phyloP scores from a whole-genome alignment of 2,329 filamentous ascomycete genomes.

The Colletotrichum brevisporum region DNA sequence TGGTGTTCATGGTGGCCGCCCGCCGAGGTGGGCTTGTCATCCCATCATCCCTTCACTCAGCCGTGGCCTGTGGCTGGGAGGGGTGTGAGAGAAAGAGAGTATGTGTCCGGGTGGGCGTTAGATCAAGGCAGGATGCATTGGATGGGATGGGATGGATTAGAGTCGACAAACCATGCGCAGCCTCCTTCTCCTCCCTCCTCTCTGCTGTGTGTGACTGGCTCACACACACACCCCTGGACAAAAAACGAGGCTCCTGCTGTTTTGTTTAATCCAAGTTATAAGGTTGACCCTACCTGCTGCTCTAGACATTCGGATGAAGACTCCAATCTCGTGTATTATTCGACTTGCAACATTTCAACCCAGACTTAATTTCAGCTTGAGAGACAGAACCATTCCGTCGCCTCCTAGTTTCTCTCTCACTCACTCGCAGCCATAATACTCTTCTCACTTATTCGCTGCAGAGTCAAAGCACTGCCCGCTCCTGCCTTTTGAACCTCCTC shows the following conservation, averaged over 20 bases:
- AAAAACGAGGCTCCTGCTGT: too few relatives aligned
- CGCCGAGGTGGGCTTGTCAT: slow-evolving; percentile 18
- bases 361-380: slow-evolving; percentile 7
- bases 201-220: not conserved
- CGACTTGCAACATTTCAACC: not conserved
- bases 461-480: not conserved
- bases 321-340: slow-evolving; percentile 20
- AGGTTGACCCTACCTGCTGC: slow-evolving; percentile 35
- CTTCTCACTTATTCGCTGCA: not conserved
- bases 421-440: not conserved
- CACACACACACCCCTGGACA: too few relatives aligned
- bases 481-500: not conserved
- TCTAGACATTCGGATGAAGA: slow-evolving; percentile 18
- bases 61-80: slow-evolving; percentile 29
- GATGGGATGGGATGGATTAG: slow-evolving; percentile 25
- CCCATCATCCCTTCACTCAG: slow-evolving; percentile 33
- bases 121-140: slow-evolving; percentile 9
- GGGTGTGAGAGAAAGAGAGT: not conserved
- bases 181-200: not conserved
- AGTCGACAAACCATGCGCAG: slow-evolving; percentile 29
- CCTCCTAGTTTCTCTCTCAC: not conserved
- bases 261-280: slow-evolving; percentile 29
- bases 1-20: not conserved
- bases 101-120: not conserved
- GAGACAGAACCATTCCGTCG: not conserved